Evolutionary conservation across 2,329 filamentous ascomycete species (phyloP).

Genomic region (Arthroderma uncinatum): DNA sequence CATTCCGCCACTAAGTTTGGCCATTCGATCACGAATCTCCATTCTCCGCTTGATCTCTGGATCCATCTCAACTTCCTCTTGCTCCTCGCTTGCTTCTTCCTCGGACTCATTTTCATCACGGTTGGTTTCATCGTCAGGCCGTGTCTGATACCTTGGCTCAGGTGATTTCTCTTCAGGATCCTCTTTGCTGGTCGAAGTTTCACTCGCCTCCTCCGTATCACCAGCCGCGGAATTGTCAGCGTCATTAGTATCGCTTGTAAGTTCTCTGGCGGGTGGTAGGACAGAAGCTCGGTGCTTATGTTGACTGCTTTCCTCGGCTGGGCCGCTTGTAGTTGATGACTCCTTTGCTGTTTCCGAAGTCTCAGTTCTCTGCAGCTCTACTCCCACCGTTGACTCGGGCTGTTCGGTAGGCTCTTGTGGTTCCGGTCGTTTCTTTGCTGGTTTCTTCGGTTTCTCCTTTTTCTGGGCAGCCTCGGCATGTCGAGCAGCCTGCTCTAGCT

Average conservation of each 20-base stretch:
- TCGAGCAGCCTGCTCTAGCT: conserved; percentile 74
- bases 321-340: conserved; percentile 26
- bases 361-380: conserved; percentile 23
- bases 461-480: conserved; percentile 67
- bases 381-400: conserved; percentile 19
- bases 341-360: conserved; percentile 26
- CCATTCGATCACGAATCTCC: conserved; percentile 88
- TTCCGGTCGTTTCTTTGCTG: conserved; percentile 53
- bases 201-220: conserved; percentile 52
- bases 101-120: conserved; percentile 39
- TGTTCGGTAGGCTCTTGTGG: conserved; percentile 25
- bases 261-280: conserved; percentile 38
- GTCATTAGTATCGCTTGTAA: conserved; percentile 52
- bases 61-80: conserved; percentile 75
- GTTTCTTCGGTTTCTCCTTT: conserved; percentile 79
- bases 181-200: conserved; percentile 57
- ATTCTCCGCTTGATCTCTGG: conserved; percentile 75
- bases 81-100: conserved; percentile 54
- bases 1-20: conserved; percentile 97
- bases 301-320: conserved; percentile 13
- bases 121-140: conserved; percentile 36
- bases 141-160: conserved; percentile 16
- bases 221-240: conserved; percentile 54
- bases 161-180: conserved; percentile 53
- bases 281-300: conserved; percentile 26